These are phyloP conservation scores for Alternaria rosae DNA, from an alignment of 2,329 filamentous ascomycete species.

Conservation along the genomic window DNA sequence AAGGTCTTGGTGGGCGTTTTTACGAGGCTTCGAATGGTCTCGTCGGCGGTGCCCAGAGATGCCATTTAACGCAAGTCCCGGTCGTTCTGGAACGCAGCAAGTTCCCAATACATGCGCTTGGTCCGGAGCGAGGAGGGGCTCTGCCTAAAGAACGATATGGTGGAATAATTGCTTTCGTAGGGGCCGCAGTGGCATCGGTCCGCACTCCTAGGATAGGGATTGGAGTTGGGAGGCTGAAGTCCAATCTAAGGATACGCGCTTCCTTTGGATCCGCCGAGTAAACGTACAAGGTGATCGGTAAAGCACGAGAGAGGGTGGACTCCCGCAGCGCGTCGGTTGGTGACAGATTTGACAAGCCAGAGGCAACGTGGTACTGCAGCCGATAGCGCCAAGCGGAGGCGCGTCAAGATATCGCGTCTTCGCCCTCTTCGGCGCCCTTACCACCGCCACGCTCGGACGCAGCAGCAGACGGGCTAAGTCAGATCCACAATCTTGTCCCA, in stretches of 20 bases:
- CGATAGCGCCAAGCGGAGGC: constrained; percentile 20
- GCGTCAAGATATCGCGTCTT: constrained; percentile 12
- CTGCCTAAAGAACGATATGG: constrained; percentile 21
- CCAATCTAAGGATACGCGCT: constrained; percentile 8
- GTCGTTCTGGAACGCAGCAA: constrained; percentile 44
- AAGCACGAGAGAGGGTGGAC: constrained; percentile 1
- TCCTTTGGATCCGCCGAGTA: constrained; percentile 2
- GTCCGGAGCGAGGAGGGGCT: constrained; percentile 33
- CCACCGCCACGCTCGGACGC: constrained; percentile 39
- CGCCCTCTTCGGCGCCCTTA: constrained; percentile 2
- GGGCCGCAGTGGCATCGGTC: constrained; percentile 24
- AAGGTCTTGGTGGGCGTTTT: constrained; percentile 50
- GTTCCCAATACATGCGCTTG: constrained; percentile 44
- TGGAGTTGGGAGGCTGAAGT: constrained; percentile 27
- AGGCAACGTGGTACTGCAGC: constrained; percentile 34
- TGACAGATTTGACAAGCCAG: constrained; percentile 24
- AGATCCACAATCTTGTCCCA: constrained; percentile 37
- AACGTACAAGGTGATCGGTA: constrained; percentile 3
- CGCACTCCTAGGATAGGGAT: constrained; percentile 2
- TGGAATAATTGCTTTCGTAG: constrained; percentile 18
- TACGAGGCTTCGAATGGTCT: constrained; percentile 31
- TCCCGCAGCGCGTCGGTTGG: neutral
- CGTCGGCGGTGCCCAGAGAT: constrained; percentile 35
- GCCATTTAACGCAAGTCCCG: constrained; percentile 31
- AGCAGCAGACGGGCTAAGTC: constrained; percentile 35